These are phyloP conservation scores for Heliamphora exappendiculata DNA, from an alignment of 148 eudicot genomes.

Conservation along the genomic window DNA sequence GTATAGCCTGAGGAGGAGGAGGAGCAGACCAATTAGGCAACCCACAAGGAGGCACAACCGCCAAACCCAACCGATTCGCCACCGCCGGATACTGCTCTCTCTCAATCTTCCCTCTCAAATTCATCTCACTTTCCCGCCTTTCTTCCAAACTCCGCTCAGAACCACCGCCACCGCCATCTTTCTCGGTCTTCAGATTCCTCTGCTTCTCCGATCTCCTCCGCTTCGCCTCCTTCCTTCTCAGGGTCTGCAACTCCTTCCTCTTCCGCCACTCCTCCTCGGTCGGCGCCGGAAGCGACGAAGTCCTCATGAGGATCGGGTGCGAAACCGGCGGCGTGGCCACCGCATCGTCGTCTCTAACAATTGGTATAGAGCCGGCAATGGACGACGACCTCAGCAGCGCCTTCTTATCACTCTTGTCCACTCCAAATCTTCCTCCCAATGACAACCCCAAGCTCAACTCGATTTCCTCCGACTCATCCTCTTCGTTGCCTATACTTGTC, in stretches of 20 bases:
- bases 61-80: slow-evolving; percentile 9
- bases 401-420: slow-evolving; percentile 48
- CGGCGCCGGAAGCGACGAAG: slow-evolving; percentile 72
- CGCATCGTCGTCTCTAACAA: slow-evolving; percentile 39
- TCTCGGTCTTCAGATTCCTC: slow-evolving; percentile 36
- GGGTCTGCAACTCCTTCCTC: slow-evolving; percentile 81
- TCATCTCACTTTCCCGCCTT: slow-evolving; percentile 26
- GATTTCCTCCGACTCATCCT: slow-evolving; percentile 34
- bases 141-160: too few species aligned
- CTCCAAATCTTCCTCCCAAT: slow-evolving; percentile 83
- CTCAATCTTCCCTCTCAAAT: slow-evolving; percentile 48
- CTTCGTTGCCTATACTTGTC: slow-evolving; percentile 14
- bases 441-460: slow-evolving; percentile 81
- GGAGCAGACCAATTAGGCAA: slow-evolving; percentile 24
- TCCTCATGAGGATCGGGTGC: slow-evolving; percentile 39
- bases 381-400: slow-evolving; percentile 64
- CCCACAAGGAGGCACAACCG: slow-evolving; percentile 24
- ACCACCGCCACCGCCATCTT: slow-evolving; percentile 28
- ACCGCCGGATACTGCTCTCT: slow-evolving; percentile 34
- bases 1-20: slow-evolving; percentile 14
- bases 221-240: slow-evolving; percentile 86
- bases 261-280: slow-evolving; percentile 87
- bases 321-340: slow-evolving; percentile 14
- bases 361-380: slow-evolving; percentile 49
- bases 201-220: slow-evolving; percentile 78